Percentiles rank a stretch among this genome's conserved stretches.
These are phyloP conservation scores for Lodderomyces jiufengensis DNA, from an alignment of 1,139 yeast genomes.

Conservation along the genomic window DNA sequence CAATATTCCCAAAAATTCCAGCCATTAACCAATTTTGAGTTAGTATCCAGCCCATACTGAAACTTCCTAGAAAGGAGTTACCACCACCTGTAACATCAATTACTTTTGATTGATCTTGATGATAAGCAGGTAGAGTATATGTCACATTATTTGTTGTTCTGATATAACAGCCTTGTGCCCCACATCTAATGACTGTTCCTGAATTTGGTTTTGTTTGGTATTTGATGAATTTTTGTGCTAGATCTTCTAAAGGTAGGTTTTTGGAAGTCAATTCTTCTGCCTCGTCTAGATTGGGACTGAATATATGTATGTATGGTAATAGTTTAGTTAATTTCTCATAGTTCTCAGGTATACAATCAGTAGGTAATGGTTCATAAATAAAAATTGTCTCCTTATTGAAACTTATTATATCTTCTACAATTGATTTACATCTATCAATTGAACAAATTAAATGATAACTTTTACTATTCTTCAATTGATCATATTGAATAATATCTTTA, in stretches of 20 bases:
- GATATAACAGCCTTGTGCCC: slow-evolving; percentile 57
- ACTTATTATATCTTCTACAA: slow-evolving; percentile 33
- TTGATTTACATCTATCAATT: slow-evolving; percentile 52
- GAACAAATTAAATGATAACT: slow-evolving; percentile 77
- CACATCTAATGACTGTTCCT: slow-evolving; percentile 67
- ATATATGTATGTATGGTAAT: slow-evolving; percentile 50
- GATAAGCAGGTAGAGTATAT: slow-evolving; percentile 71
- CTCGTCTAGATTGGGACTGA: slow-evolving; percentile 85
- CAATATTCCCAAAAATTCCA: slow-evolving; percentile 68
- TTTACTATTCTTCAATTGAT: slow-evolving; percentile 34
- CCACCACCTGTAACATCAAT: slow-evolving; percentile 96
- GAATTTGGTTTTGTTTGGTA: slow-evolving; percentile 36
- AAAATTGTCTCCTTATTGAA: slow-evolving; percentile 35
- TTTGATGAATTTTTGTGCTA: slow-evolving; percentile 42
- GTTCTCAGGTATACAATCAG: slow-evolving; percentile 55
- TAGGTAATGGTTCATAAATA: slow-evolving; percentile 89
- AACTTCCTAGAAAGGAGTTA: slow-evolving; percentile 81
- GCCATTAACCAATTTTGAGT: slow-evolving; percentile 51
- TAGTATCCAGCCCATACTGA: slow-evolving; percentile 56
- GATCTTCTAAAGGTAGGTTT: slow-evolving; percentile 18
- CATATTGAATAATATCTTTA: slow-evolving; percentile 48
- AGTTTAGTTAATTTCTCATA: slow-evolving; percentile 36
- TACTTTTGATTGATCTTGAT: slow-evolving; percentile 48
- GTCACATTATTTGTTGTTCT: slow-evolving; percentile 13
- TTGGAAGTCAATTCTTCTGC: slow-evolving; percentile 40